These are phyloP conservation scores for Nakataea oryzae DNA, from an alignment of 2,329 filamentous ascomycete genomes.

Conservation along the genomic window DNA sequence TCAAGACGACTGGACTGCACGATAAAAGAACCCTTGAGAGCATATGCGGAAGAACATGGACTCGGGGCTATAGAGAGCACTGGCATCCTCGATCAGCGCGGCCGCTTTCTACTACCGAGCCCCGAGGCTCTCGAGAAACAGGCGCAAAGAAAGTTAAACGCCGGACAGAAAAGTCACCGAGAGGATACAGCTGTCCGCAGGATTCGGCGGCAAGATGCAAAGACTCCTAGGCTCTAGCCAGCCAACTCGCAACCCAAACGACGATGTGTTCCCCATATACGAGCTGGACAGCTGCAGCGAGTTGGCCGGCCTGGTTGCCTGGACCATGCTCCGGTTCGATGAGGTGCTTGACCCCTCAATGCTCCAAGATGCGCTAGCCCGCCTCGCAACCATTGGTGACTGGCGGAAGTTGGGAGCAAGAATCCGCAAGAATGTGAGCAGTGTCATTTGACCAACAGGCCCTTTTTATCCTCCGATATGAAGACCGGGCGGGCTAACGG, in stretches of 20 bases:
- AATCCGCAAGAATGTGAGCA: slow-evolving; percentile 23
- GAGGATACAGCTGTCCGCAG: background rate
- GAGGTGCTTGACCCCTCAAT: slow-evolving; percentile 31
- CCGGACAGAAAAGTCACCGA: background rate
- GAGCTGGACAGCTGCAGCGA: slow-evolving; percentile 17
- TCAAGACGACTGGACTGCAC: background rate
- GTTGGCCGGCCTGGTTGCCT: slow-evolving; percentile 16
- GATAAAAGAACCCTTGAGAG: background rate
- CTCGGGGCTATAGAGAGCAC: background rate
- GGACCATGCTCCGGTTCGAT: slow-evolving; percentile 29
- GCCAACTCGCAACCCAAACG: slow-evolving; percentile 9
- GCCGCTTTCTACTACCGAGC: background rate
- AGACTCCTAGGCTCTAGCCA: background rate
- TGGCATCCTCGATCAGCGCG: background rate
- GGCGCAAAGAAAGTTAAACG: too few relatives aligned
- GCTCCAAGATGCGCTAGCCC: slow-evolving; percentile 22
- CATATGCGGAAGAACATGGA: background rate
- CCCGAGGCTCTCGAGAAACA: background rate
- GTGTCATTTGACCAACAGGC: background rate
- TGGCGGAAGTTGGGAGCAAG: slow-evolving; percentile 37
- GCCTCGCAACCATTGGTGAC: slow-evolving; percentile 28
- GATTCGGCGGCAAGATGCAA: background rate
- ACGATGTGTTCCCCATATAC: slow-evolving; percentile 20
- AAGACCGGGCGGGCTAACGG: background rate
- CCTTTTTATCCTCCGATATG: background rate